A percentile compares a stretch with the other conserved stretches of the same genome.
phyloP scores from a whole-genome alignment of 352 stramenopile genomes.

The Thalassiosira hispida region DNA sequence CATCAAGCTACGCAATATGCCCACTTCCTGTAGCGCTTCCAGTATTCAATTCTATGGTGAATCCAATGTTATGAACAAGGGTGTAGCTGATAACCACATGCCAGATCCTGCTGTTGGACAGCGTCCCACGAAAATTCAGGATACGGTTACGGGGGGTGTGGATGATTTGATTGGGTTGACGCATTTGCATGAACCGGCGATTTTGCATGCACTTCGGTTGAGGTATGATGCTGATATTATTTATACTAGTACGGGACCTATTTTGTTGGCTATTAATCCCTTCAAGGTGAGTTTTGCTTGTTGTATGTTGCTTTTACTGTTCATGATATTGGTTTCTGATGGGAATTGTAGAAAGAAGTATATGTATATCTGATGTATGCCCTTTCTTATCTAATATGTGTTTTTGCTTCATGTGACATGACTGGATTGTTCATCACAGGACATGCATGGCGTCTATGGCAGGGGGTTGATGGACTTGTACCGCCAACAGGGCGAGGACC shows the following conservation, averaged over 20 bases:
- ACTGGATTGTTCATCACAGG: too few relatives aligned
- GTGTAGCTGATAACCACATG: constrained; percentile 16
- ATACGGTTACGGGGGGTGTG: constrained; percentile 66
- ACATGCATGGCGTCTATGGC: constrained; percentile 64
- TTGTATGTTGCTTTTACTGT: not conserved
- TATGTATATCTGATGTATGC: not conserved
- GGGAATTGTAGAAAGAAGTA: not conserved
- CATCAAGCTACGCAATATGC: constrained; percentile 82
- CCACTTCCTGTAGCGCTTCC: constrained; percentile 37
- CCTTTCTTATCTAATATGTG: not conserved
- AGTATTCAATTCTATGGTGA: constrained; percentile 44
- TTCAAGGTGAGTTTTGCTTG: constrained; percentile 62
- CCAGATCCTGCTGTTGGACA: constrained; percentile 30
- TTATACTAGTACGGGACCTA: constrained; percentile 84
- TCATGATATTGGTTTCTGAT: not conserved
- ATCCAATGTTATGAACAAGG: constrained; percentile 43
- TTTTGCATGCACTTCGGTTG: constrained; percentile 85
- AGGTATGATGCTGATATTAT: constrained; percentile 71
- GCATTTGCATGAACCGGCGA: constrained; percentile 91
- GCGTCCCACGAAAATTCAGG: constrained; percentile 47
- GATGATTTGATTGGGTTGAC: constrained; percentile 91
- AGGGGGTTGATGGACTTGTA: constrained; percentile 56
- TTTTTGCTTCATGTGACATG: not conserved
- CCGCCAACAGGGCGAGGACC: constrained; percentile 44
- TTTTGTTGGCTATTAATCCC: constrained; percentile 78